Conservation (phyloP, 2,329 filamentous ascomycete genomes). For the Alternaria novae-zelandiae region DNA sequence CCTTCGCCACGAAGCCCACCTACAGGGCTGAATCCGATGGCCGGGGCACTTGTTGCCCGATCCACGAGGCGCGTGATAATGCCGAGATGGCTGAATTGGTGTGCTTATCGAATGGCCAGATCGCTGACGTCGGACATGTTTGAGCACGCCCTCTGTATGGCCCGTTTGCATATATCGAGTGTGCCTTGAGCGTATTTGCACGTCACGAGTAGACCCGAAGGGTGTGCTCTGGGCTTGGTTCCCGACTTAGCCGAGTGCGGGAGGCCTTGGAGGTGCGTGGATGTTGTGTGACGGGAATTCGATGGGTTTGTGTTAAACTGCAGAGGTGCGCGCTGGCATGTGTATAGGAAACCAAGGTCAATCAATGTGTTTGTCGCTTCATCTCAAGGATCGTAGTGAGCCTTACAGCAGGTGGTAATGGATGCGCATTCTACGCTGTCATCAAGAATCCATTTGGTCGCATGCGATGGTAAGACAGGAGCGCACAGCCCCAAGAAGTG, state of each 20-base stretch:
- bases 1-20: constrained; percentile 11
- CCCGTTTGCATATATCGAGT: constrained; percentile 11
- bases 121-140: constrained; percentile 21
- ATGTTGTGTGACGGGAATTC: constrained; percentile 12
- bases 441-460: neutral
- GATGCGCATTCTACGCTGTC: neutral
- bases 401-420: neutral
- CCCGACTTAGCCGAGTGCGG: constrained; percentile 32
- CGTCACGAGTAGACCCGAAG: constrained; percentile 27
- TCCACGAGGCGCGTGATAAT: constrained; percentile 16
- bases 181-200: constrained; percentile 22
- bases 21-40: constrained; percentile 11
- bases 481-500: constrained; percentile 22
- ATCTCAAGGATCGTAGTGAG: neutral
- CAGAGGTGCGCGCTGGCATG: neutral
- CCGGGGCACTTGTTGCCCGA: neutral
- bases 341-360: neutral
- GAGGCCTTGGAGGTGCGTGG: constrained; percentile 22
- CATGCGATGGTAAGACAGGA: constrained; percentile 7
- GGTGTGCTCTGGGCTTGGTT: constrained; percentile 7
- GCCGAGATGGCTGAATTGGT: constrained; percentile 9
- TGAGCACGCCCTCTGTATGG: constrained; percentile 11
- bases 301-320: neutral
- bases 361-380: neutral
- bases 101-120: constrained; percentile 1